Conservation (phyloP, 805 yeast species). For the Saccharomycopsis synnaedendra region DNA sequence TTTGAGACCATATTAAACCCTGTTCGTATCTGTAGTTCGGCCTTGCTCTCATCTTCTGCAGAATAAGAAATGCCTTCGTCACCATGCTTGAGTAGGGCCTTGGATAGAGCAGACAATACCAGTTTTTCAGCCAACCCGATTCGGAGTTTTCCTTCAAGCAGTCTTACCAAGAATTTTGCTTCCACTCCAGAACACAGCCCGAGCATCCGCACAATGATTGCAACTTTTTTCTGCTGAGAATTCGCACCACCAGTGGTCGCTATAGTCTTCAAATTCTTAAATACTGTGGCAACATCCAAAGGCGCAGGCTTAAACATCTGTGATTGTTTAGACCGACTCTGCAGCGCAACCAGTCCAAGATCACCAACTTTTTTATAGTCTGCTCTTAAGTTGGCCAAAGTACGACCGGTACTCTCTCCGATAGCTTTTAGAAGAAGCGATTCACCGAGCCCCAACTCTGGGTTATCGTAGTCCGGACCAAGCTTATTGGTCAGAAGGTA, state of each 20-base stretch:
- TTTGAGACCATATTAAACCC: conserved; percentile 88
- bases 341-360: conserved; percentile 78
- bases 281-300: conserved; percentile 62
- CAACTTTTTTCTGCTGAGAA: conserved; percentile 70
- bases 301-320: conserved; percentile 90
- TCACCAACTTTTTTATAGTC: conserved; percentile 81
- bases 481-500: conserved; percentile 79
- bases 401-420: conserved; percentile 81
- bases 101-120: conserved; percentile 72
- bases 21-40: conserved; percentile 72
- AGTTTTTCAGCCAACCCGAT: conserved; percentile 93
- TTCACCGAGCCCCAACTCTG: conserved; percentile 92
- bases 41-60: conserved; percentile 27
- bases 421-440: conserved; percentile 79
- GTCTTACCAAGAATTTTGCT: conserved; percentile 82
- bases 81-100: conserved; percentile 44
- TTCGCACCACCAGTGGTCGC: conserved; percentile 72
- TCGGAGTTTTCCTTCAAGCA: conserved; percentile 84
- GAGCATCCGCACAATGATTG: conserved; percentile 69
- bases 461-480: conserved; percentile 94
- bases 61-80: not conserved
- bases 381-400: conserved; percentile 53
- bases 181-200: conserved; percentile 80
- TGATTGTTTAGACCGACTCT: conserved; percentile 75
- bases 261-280: conserved; percentile 59